Evolutionary conservation across 805 yeast genomes (phyloP).

Genomic region (Wickerhamiella sergipiensis): DNA sequence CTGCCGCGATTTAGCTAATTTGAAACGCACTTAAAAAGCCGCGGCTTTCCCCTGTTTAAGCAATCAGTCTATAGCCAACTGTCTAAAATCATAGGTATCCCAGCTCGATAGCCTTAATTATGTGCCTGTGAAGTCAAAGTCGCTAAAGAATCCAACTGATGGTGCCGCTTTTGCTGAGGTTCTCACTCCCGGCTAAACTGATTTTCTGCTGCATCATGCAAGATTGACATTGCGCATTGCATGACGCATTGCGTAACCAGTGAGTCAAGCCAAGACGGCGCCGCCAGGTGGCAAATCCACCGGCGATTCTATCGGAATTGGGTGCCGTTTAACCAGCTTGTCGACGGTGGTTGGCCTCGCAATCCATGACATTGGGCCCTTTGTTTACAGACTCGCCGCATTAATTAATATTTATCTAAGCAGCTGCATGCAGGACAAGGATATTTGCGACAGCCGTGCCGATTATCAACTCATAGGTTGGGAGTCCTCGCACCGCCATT

Average conservation of each 20-base stretch:
- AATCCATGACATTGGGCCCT: too few relatives aligned
- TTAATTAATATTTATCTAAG: background rate
- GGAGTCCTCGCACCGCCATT: background rate
- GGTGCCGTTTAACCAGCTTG: too few relatives aligned
- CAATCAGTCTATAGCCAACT: background rate
- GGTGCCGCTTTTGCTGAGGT: background rate
- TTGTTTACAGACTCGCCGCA: too few relatives aligned
- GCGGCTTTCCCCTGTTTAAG: background rate
- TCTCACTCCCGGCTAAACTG: background rate
- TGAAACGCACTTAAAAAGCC: background rate
- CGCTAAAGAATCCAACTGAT: background rate
- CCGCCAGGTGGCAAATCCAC: background rate
- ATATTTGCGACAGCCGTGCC: background rate
- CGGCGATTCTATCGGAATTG: too few relatives aligned
- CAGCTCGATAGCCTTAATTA: too few relatives aligned
- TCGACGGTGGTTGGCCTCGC: too few relatives aligned
- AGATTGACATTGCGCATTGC: background rate
- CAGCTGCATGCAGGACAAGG: background rate
- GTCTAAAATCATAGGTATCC: too few relatives aligned
- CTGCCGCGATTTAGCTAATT: background rate
- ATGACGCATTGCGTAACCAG: background rate
- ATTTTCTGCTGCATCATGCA: background rate
- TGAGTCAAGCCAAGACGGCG: background rate
- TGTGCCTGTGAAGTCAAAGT: too few relatives aligned
- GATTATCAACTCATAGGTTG: background rate